Percentiles rank a stretch among this genome's conserved stretches.
Evolutionary conservation across 768 basidiomycete genomes (phyloP).

Genomic region (Tylopilus subfusipes): DNA sequence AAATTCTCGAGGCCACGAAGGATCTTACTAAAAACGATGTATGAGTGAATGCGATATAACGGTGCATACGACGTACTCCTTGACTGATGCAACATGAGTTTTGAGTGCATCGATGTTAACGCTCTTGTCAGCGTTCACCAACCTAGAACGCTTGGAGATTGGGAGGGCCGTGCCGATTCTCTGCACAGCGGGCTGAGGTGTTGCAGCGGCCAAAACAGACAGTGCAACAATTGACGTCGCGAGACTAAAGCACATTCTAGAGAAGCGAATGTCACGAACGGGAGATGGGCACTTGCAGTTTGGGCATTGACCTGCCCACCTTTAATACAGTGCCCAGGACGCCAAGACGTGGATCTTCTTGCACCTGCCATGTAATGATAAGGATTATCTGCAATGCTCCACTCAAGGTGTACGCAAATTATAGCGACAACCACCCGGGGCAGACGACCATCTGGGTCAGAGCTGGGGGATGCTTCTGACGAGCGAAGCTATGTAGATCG

Average conservation of each 20-base stretch:
- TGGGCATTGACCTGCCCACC: background rate
- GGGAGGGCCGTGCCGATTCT: slow-evolving; percentile 1
- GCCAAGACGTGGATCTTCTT: too few relatives aligned
- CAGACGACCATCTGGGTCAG: background rate
- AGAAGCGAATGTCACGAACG: too few relatives aligned
- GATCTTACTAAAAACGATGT: slow-evolving; percentile 4
- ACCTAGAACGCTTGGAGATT: slow-evolving; percentile 4
- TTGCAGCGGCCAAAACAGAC: slow-evolving; percentile 7
- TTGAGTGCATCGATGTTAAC: slow-evolving; percentile 8
- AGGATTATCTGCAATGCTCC: background rate
- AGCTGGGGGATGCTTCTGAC: too few relatives aligned
- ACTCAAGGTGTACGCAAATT: too few relatives aligned
- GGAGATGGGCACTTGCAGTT: background rate
- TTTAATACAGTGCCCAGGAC: background rate
- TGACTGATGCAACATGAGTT: background rate
- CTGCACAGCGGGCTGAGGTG: background rate
- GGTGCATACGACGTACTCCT: slow-evolving; percentile 6
- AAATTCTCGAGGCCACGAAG: background rate
- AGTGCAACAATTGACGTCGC: slow-evolving; percentile 4
- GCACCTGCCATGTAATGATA: background rate
- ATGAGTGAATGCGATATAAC: background rate
- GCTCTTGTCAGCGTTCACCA: slow-evolving; percentile 6
- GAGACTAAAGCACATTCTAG: slow-evolving; percentile 8
- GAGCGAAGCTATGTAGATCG: too few relatives aligned
- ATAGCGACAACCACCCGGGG: background rate